Percentiles rank a stretch among this genome's conserved stretches.
phyloP scores from a whole-genome alignment of 2,329 filamentous ascomycete species.

The Pseudogymnoascus sp. region DNA sequence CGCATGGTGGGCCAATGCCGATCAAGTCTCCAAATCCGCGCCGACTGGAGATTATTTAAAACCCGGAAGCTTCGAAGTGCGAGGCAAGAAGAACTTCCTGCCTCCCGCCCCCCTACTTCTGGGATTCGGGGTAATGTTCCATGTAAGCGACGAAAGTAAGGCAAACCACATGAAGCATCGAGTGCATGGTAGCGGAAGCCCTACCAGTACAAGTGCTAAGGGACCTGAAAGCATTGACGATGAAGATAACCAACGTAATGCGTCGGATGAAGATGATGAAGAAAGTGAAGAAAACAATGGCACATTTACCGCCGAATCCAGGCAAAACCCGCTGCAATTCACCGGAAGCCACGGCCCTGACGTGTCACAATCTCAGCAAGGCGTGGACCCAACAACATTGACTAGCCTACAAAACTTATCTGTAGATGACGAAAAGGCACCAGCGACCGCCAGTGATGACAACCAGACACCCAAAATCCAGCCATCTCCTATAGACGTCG shows the following conservation, averaged over 20 bases:
- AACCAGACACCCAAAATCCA: not conserved
- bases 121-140: slow-evolving; percentile 82
- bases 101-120: slow-evolving; percentile 82
- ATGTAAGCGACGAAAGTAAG: slow-evolving; percentile 82
- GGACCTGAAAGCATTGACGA: not conserved
- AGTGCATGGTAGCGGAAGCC: slow-evolving; percentile 34
- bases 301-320: slow-evolving; percentile 21
- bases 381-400: slow-evolving; percentile 26
- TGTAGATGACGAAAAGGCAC: slow-evolving; percentile 15
- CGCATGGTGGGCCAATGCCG: slow-evolving; percentile 89
- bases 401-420: slow-evolving; percentile 11
- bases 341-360: slow-evolving; percentile 12
- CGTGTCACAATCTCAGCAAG: slow-evolving; percentile 20
- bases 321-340: not conserved
- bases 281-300: slow-evolving; percentile 25
- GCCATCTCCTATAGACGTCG: slow-evolving; percentile 8
- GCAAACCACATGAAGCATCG: slow-evolving; percentile 72
- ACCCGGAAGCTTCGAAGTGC: slow-evolving; percentile 71
- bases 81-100: slow-evolving; percentile 84
- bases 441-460: not conserved
- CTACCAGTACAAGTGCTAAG: not conserved
- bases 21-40: slow-evolving; percentile 84
- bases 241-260: slow-evolving; percentile 18
- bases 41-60: slow-evolving; percentile 73
- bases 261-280: slow-evolving; percentile 25